Conservation (phyloP, 208 protist species). For the Crithidia brevicula region DNA sequence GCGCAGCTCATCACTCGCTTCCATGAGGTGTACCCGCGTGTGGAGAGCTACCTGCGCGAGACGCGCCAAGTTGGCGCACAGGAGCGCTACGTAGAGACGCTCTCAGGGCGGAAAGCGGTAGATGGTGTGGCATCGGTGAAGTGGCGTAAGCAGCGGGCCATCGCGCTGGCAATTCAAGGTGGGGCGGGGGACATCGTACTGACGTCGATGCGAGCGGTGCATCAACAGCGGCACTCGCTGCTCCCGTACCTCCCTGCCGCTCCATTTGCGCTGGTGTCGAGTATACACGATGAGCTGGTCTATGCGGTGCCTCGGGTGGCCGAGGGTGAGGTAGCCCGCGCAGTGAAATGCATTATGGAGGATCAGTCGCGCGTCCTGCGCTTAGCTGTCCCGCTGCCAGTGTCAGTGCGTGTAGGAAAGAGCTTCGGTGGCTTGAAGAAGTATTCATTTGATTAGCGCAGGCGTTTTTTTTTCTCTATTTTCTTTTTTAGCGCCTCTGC, state of each 20-base stretch:
- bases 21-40: slow-evolving; percentile 59
- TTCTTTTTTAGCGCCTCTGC: not conserved
- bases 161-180: slow-evolving; percentile 85
- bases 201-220: slow-evolving; percentile 72
- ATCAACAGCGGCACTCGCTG: slow-evolving; percentile 58
- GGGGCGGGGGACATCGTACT: slow-evolving; percentile 86
- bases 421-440: slow-evolving; percentile 52
- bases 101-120: slow-evolving; percentile 58
- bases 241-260: slow-evolving; percentile 59
- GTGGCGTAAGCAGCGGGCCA: slow-evolving; percentile 62
- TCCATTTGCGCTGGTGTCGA: slow-evolving; percentile 60
- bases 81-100: slow-evolving; percentile 37
- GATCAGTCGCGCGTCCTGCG: slow-evolving; percentile 34
- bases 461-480: not conserved
- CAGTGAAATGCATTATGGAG: slow-evolving; percentile 62
- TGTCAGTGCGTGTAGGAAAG: slow-evolving; percentile 59
- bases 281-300: slow-evolving; percentile 88
- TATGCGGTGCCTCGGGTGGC: slow-evolving; percentile 60
- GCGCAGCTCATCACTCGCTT: slow-evolving; percentile 62
- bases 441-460: not conserved
- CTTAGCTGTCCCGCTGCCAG: slow-evolving; percentile 62
- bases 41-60: slow-evolving; percentile 60
- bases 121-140: slow-evolving; percentile 41
- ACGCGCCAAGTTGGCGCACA: slow-evolving; percentile 49
- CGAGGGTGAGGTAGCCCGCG: slow-evolving; percentile 40